Evolutionary conservation across 345 rosid species (phyloP).

Genomic region (Lepidium aucheri): DNA sequence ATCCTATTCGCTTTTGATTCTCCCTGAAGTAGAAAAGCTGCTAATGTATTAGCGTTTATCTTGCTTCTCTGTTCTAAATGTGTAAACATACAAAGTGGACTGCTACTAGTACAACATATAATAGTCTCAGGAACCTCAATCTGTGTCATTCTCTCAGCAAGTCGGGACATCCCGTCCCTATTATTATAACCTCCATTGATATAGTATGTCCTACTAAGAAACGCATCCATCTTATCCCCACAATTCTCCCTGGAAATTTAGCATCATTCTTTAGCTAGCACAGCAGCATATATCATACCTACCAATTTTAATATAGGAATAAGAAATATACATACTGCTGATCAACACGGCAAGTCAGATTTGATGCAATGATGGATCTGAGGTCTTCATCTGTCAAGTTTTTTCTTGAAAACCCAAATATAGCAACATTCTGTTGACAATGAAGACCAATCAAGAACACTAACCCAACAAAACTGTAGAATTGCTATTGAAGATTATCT

Average conservation of each 20-base stretch:
- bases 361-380: conserved; percentile 60
- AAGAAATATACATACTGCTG: conserved; percentile 42
- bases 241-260: conserved; percentile 46
- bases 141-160: conserved; percentile 51
- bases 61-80: conserved; percentile 11
- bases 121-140: conserved; percentile 40
- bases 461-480: background rate
- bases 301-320: background rate
- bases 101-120: background rate
- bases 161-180: conserved; percentile 52
- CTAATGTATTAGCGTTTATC: conserved; percentile 25
- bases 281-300: background rate
- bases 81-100: conserved; percentile 4
- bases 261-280: background rate
- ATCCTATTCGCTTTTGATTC: conserved; percentile 50
- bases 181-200: conserved; percentile 59
- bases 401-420: conserved; percentile 75
- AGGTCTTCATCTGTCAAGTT: conserved; percentile 56
- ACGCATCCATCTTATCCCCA: conserved; percentile 52
- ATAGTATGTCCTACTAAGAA: conserved; percentile 55
- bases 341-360: conserved; percentile 67
- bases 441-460: conserved; percentile 7
- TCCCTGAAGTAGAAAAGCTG: conserved; percentile 43
- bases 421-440: conserved; percentile 48
- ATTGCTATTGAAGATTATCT: background rate